Evolutionary conservation across 1,284 basidiomycete species (phyloP).

Genomic region (Sporisorium iseilematis-ciliati): DNA sequence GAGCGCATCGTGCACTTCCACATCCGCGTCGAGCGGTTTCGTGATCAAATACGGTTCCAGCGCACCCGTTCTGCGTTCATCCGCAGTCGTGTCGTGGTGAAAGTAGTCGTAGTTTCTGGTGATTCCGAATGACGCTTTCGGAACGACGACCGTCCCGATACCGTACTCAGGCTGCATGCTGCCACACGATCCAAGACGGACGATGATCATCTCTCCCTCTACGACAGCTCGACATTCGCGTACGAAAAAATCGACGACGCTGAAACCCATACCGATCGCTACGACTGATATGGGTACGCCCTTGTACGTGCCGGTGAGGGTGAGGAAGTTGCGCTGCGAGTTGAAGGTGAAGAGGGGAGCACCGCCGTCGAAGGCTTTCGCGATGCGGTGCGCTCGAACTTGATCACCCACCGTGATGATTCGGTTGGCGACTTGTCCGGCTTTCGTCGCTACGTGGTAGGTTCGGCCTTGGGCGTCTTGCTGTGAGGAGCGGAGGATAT

Average conservation of each 20-base stretch:
- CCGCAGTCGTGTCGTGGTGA: conserved; percentile 36
- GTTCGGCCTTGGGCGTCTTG: conserved; percentile 55
- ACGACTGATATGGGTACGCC: conserved; percentile 79
- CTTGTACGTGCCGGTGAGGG: conserved; percentile 81
- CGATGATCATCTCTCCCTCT: conserved; percentile 80
- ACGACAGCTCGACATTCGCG: conserved; percentile 83
- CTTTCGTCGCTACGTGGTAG: conserved; percentile 56
- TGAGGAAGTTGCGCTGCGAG: conserved; percentile 83
- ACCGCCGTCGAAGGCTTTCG: conserved; percentile 75
- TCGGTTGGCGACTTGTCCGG: conserved; percentile 77
- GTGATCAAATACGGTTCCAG: conserved; percentile 77
- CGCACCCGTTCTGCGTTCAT: conserved; percentile 34
- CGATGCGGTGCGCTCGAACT: conserved; percentile 77
- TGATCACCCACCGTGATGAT: conserved; percentile 83
- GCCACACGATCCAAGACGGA: conserved; percentile 74
- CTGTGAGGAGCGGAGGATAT: conserved; percentile 3
- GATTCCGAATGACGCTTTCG: conserved; percentile 77
- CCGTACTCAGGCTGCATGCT: conserved; percentile 77
- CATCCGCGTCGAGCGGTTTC: conserved; percentile 77
- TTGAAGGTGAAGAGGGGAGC: conserved; percentile 74
- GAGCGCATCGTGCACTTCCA: conserved; percentile 72
- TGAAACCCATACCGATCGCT: conserved; percentile 83
- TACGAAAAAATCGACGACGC: conserved; percentile 79
- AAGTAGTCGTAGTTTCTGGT: conserved; percentile 81
- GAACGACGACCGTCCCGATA: conserved; percentile 81